Percentiles rank a stretch among this genome's conserved stretches.
Evolutionary conservation across 2,329 filamentous ascomycete genomes (phyloP).

Genomic region (Exophiala aquamarina): DNA sequence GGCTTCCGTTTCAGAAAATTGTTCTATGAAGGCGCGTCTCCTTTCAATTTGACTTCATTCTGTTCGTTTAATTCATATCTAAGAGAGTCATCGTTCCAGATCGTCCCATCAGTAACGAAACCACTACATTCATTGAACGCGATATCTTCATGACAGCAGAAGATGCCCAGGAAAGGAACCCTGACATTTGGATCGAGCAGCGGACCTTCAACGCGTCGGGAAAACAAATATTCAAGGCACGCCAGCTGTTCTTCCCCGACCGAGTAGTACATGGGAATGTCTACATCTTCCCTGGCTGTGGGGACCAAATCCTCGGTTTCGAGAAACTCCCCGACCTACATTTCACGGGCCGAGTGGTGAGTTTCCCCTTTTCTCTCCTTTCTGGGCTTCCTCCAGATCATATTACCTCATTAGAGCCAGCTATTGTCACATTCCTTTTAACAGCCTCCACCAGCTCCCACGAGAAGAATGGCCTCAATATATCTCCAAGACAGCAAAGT

Average conservation of each 20-base stretch:
- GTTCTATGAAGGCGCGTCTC: conserved; percentile 6
- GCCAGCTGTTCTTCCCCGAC: conserved; percentile 7
- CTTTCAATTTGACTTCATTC: no score
- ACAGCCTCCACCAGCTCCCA: conserved; percentile 3
- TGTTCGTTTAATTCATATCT: not conserved
- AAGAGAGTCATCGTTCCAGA: conserved; percentile 2
- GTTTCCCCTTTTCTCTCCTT: not conserved
- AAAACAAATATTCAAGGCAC: conserved; percentile 6
- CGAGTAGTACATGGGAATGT: conserved; percentile 5
- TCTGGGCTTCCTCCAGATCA: not conserved
- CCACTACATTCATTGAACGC: conserved; percentile 10
- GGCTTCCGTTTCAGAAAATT: conserved; percentile 4
- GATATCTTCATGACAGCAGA: conserved; percentile 8
- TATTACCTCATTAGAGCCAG: not conserved
- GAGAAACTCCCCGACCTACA: conserved; percentile 7
- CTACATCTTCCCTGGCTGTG: conserved; percentile 7
- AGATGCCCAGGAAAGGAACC: conserved; percentile 6
- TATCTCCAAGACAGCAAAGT: conserved; percentile 6
- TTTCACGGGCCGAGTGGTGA: conserved; percentile 8
- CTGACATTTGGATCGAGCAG: conserved; percentile 7
- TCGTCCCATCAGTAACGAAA: conserved; percentile 7
- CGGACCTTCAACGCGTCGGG: conserved; percentile 1
- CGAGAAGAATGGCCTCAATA: conserved; percentile 6
- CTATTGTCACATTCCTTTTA: no score
- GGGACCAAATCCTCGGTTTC: conserved; percentile 5